Percentiles rank a stretch among this genome's conserved stretches.
Evolutionary conservation across 176 grass and related monocot genomes (phyloP).

Genomic region (Triticum dicoccoides): DNA sequence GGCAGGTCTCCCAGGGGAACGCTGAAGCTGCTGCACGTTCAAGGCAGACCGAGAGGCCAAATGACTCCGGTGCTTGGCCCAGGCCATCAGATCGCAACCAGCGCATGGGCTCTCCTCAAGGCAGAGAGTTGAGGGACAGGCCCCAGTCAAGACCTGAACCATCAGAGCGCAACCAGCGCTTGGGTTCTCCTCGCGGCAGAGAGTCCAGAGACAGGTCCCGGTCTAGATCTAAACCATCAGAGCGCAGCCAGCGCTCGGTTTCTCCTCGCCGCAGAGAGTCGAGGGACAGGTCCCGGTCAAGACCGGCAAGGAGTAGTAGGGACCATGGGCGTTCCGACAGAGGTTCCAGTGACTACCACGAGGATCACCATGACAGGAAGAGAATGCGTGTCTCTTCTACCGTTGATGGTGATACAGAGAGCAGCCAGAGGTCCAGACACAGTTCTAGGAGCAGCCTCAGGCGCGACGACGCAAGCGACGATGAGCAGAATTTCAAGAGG

Average conservation of each 20-base stretch:
- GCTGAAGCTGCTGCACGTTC: neutral
- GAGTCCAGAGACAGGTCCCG: slow-evolving; percentile 16
- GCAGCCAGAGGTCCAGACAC: slow-evolving; percentile 10
- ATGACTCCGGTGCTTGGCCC: neutral
- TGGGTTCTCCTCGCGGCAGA: slow-evolving; percentile 2
- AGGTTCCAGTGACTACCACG: neutral
- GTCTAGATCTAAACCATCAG: neutral
- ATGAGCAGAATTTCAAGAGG: slow-evolving; percentile 55
- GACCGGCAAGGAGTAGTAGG: neutral
- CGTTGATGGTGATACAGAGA: neutral
- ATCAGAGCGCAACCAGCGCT: slow-evolving; percentile 5
- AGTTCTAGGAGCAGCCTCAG: slow-evolving; percentile 30
- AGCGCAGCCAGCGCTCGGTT: neutral
- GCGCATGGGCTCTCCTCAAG: slow-evolving; percentile 1
- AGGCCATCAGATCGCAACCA: slow-evolving; percentile 14
- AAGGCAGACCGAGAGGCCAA: slow-evolving; percentile 5
- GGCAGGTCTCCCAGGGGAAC: neutral
- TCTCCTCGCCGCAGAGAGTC: neutral
- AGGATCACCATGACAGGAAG: slow-evolving; percentile 36
- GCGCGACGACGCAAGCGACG: slow-evolving; percentile 35
- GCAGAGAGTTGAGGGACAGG: slow-evolving; percentile 16
- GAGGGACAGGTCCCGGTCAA: neutral
- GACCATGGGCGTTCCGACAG: slow-evolving; percentile 19
- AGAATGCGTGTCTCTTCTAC: slow-evolving; percentile 6
- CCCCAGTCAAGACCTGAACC: neutral